phyloP scores from a whole-genome alignment of 495 filamentous ascomycete genomes.

The Neurospora pannonica region DNA sequence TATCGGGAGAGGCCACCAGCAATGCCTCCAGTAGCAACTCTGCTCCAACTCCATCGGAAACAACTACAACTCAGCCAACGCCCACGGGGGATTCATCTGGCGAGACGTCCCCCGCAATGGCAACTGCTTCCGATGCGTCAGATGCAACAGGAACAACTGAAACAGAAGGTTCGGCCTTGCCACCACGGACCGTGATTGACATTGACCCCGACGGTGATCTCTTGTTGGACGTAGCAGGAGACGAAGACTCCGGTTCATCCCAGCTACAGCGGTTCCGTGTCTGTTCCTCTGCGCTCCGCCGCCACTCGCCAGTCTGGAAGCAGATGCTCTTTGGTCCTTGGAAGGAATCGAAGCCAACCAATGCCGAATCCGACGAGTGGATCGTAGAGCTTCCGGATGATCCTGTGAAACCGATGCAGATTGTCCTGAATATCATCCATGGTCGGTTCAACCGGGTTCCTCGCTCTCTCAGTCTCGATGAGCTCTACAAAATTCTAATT shows the following conservation, averaged over 20 bases:
- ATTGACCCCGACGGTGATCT: conserved; percentile 5
- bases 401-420: background rate
- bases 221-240: background rate
- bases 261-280: conserved; percentile 9
- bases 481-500: conserved; percentile 16
- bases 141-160: background rate
- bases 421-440: conserved; percentile 20
- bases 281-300: conserved; percentile 13
- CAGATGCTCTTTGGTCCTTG: conserved; percentile 19
- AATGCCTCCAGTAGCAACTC: background rate
- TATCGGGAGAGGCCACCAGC: background rate
- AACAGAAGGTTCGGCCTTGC: accelerated
- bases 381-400: conserved; percentile 22
- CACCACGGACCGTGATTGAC: background rate
- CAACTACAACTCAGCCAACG: background rate
- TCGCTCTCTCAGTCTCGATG: conserved; percentile 2
- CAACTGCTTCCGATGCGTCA: background rate
- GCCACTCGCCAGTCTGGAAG: conserved; percentile 20
- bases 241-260: background rate
- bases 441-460: conserved; percentile 12
- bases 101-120: background rate
- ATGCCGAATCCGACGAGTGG: conserved; percentile 5
- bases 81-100: background rate
- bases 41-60: background rate
- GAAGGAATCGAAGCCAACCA: conserved; percentile 14